Percentiles rank a stretch among this genome's conserved stretches.
Evolutionary conservation across 1,284 basidiomycete genomes (phyloP).

Genomic region (Tausonia pullulans): DNA sequence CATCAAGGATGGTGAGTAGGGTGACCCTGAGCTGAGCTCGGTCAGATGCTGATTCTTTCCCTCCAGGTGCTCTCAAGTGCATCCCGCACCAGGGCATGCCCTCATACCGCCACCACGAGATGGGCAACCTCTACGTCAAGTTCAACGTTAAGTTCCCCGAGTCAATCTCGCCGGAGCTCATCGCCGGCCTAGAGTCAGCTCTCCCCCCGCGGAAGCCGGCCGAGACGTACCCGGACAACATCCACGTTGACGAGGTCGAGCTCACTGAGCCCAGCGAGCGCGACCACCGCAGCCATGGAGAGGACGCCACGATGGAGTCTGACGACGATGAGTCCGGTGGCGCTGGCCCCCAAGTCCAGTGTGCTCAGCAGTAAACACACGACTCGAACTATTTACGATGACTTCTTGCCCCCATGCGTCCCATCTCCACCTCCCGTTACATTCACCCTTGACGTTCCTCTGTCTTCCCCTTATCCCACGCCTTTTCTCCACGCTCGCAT

Average conservation of each 20-base stretch:
- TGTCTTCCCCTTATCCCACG: no score
- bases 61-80: slow-evolving; percentile 72
- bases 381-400: no score
- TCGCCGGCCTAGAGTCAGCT: slow-evolving; percentile 71
- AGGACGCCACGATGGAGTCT: slow-evolving; percentile 58
- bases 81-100: slow-evolving; percentile 96
- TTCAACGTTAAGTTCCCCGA: slow-evolving; percentile 87
- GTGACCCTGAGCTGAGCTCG: slow-evolving; percentile 21
- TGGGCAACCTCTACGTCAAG: slow-evolving; percentile 85
- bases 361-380: slow-evolving; percentile 30
- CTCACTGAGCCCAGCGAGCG: slow-evolving; percentile 73
- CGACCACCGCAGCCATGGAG: slow-evolving; percentile 43
- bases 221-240: slow-evolving; percentile 55
- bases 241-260: slow-evolving; percentile 73
- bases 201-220: slow-evolving; percentile 67
- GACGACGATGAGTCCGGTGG: slow-evolving; percentile 52
- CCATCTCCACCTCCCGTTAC: no score
- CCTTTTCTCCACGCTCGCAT: no score
- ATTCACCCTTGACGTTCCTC: no score
- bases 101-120: slow-evolving; percentile 92
- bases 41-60: background rate
- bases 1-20: slow-evolving; percentile 70
- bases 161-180: slow-evolving; percentile 53
- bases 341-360: slow-evolving; percentile 36
- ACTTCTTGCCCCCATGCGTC: no score